Base-by-base conservation (phyloP, 2,329 filamentous ascomycete genomes). In the Pyrenophora teres region DNA sequence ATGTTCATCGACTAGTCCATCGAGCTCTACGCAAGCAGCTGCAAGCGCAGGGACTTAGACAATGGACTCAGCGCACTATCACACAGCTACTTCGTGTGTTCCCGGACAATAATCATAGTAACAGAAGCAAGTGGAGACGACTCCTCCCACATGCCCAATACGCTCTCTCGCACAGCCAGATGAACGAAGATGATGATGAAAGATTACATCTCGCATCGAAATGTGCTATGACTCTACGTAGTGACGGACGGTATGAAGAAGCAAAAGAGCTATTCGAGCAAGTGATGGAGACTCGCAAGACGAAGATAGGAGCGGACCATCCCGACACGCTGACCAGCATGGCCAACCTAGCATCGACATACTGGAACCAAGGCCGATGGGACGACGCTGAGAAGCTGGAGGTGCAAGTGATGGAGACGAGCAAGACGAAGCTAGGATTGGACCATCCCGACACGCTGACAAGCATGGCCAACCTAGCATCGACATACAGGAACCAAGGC, bases 111-210 rank as follows among this genome's bases (percentile, higher is more conserved):
- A 23, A 52, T 47, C 44, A 63, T 32, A 27, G 39, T 27, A 59
- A 54, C 36, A 60, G 57, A 53, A 64, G 58, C 37, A 63, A 59
- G 21, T 63, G 52, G 62, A 63, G 56, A 48, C 52, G 53, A 50
- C 41, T 60, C 18, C 53, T 64, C 36, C 54, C 52, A 12, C 56
- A 62, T 57, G 52, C 52, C 12, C 30, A 54, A 44, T 60, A 56
- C 31, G 46, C 44, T 51, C 41, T 63, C 32, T 57, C 50, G 30
- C 39, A 56, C 45, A 54, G 37, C 42, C 16, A 16, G 7, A 12
- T 23, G 16, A 25, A 46, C 18, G 1, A 58, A 19, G 44, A 59
- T 2, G 32, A 46, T 18, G 16, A 31, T 7, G 51, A 51, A 16
- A 59, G 46, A 33, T 16, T 50, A 23, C 15, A 21, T 1, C 51